Conservation (phyloP, 768 basidiomycete species). For the Leucocoprinus birnbaumii region DNA sequence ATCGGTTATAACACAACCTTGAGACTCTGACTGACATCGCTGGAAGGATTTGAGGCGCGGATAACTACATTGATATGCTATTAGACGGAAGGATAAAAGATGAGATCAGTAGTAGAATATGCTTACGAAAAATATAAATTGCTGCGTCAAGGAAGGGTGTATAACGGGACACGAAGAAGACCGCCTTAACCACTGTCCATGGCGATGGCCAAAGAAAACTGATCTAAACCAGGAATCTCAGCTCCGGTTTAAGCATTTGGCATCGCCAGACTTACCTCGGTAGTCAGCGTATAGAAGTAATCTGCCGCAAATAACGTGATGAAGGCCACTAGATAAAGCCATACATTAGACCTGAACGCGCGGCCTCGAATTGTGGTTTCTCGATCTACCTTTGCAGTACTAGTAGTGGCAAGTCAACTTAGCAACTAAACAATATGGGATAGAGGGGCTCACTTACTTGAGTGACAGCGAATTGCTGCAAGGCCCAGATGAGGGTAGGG, state of each 20-base stretch:
- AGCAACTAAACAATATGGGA: too few species aligned
- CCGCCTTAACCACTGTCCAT: not conserved
- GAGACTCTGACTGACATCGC: too few species aligned
- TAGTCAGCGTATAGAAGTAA: not conserved
- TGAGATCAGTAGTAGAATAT: not conserved
- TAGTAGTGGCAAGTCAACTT: too few species aligned
- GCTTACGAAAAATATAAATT: not conserved
- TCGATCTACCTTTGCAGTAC: too few species aligned
- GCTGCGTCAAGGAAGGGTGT: not conserved
- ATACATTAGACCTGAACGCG: too few species aligned
- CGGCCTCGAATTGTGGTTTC: too few species aligned
- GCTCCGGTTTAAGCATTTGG: not conserved
- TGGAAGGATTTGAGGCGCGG: too few species aligned
- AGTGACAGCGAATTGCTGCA: too few species aligned
- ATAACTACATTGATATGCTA: not conserved
- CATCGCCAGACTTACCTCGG: not conserved
- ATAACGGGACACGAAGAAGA: not conserved
- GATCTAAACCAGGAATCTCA: not conserved
- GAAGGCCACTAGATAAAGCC: conserved; percentile 38
- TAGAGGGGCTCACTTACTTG: too few species aligned
- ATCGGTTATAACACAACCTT: too few species aligned
- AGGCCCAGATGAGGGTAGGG: too few species aligned
- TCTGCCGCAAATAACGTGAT: not conserved
- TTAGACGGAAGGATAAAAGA: not conserved
- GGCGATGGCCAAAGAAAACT: not conserved